Evolutionary conservation across 2,329 filamentous ascomycete species (phyloP).

Genomic region (Dactylonectria estremocensis): DNA sequence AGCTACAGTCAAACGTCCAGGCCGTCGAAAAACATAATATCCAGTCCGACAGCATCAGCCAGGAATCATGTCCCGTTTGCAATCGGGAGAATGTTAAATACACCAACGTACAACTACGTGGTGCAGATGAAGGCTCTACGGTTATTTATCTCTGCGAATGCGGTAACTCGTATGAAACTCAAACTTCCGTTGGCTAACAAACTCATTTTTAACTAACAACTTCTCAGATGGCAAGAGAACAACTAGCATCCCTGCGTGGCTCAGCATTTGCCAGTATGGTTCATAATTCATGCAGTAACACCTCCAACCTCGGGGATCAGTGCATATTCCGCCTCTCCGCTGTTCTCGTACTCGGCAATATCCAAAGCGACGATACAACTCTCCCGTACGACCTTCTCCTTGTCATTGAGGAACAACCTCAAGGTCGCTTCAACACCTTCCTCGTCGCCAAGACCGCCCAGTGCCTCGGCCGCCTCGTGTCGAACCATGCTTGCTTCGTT

Average conservation of each 20-base stretch:
- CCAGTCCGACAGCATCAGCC: slow-evolving; percentile 78
- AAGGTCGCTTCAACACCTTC: slow-evolving; percentile 91
- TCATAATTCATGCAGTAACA: slow-evolving; percentile 56
- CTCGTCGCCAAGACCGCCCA: slow-evolving; percentile 94
- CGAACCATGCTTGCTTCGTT: slow-evolving; percentile 96
- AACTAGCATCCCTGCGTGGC: slow-evolving; percentile 60
- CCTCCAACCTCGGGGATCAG: slow-evolving; percentile 79
- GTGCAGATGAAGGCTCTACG: slow-evolving; percentile 95
- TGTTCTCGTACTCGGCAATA: slow-evolving; percentile 98
- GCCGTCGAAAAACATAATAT: slow-evolving; percentile 84
- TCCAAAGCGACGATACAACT: slow-evolving; percentile 96
- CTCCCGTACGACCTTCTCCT: slow-evolving; percentile 93
- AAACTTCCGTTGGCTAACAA: slow-evolving; percentile 30
- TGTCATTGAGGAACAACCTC: slow-evolving; percentile 87
- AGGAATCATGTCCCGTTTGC: slow-evolving; percentile 84
- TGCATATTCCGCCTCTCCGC: slow-evolving; percentile 90
- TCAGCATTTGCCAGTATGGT: slow-evolving; percentile 34
- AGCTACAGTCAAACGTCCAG: slow-evolving; percentile 87
- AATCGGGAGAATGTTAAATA: slow-evolving; percentile 87
- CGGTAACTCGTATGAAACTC: slow-evolving; percentile 77
- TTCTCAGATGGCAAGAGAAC: slow-evolving; percentile 69
- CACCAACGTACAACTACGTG: slow-evolving; percentile 86
- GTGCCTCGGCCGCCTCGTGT: slow-evolving; percentile 96
- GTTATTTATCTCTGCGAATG: slow-evolving; percentile 93
- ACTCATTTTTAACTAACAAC: slow-evolving; percentile 43